Percentiles rank a stretch among this genome's conserved stretches.
phyloP scores from a whole-genome alignment of 352 stramenopile genomes.

The Phytopythium sindhum region DNA sequence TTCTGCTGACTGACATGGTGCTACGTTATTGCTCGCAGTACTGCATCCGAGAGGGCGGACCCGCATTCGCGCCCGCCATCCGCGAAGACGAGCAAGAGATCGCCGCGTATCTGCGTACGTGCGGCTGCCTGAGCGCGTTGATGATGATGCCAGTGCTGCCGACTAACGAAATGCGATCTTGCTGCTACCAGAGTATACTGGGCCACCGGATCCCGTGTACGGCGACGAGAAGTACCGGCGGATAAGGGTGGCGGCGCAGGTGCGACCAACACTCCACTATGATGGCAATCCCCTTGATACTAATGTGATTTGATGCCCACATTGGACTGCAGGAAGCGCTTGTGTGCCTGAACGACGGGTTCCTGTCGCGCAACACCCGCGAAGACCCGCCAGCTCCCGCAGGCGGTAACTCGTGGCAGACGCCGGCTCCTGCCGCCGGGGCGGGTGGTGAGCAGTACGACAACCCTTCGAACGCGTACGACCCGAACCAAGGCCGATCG shows the following conservation, averaged over 20 bases:
- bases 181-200: slow-evolving; percentile 63
- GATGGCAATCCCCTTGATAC: neutral
- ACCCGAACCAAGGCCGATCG: slow-evolving; percentile 13
- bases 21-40: slow-evolving; percentile 36
- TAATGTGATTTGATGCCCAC: neutral
- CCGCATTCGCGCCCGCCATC: slow-evolving; percentile 55
- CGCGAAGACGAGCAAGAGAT: slow-evolving; percentile 73
- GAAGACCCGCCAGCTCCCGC: slow-evolving; percentile 19
- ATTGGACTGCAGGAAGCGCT: slow-evolving; percentile 51
- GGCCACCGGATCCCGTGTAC: slow-evolving; percentile 67
- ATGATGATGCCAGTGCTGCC: neutral
- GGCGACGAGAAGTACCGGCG: slow-evolving; percentile 82
- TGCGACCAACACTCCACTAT: slow-evolving; percentile 5
- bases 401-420: slow-evolving; percentile 14
- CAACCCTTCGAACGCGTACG: slow-evolving; percentile 20
- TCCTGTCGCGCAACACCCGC: slow-evolving; percentile 48
- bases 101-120: slow-evolving; percentile 66
- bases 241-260: slow-evolving; percentile 77
- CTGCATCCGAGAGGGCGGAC: slow-evolving; percentile 68
- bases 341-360: slow-evolving; percentile 74
- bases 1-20: slow-evolving; percentile 5
- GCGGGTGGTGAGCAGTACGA: neutral
- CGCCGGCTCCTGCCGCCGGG: neutral
- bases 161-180: slow-evolving; percentile 9
- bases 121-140: neutral